Base-by-base conservation (phyloP, 345 rosid genomes). In the Camelina hispida region DNA sequence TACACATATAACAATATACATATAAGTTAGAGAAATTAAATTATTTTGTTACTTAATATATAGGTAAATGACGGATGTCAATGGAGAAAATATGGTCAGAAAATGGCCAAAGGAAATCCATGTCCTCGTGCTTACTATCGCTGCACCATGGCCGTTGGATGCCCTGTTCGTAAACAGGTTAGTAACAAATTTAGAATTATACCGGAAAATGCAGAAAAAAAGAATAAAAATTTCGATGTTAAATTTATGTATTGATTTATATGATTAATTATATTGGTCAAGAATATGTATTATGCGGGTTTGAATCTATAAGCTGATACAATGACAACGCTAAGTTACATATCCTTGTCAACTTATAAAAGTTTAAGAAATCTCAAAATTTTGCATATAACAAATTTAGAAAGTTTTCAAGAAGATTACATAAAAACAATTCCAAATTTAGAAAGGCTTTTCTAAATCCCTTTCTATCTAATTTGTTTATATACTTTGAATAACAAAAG, bases 11-110 rank as follows among this genome's bases (percentile, higher is more conserved):
- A 35, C 37, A n/a, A n/a, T 9, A 47, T 9, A 4, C 5, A 48
- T 7, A 9, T 18, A 16, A 22, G 18, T 16, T 25, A 7, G 20
- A 4, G 14, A n/a, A 43, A 52, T 25, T 2, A 55, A 5, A 46
- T 15, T 13, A 13, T 7, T 30, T 55, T 22, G 5, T 2, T 54
- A 9, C 57, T 46, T 55, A 13, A 60, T 32, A 34, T 34, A 69
- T 2, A 89, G 96, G 82, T 86, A 17, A 82, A 80, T 25, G 97
- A 91, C 50, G 97, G 97, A 9, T 91, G 97, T 47, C 94, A 91
- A 74, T 91, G 97, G 97, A 83, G 97, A 69, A 91, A 91, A 64
- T 91, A 91, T 23, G 97, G 97, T 16, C 97, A 91, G 25, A 91
- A 91, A 67, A 79, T 85, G 85, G 97, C 94, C 5, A 91, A 91